These are phyloP conservation scores for Citrullus amarus DNA, from an alignment of 306 rosid genomes.

Conservation along the genomic window DNA sequence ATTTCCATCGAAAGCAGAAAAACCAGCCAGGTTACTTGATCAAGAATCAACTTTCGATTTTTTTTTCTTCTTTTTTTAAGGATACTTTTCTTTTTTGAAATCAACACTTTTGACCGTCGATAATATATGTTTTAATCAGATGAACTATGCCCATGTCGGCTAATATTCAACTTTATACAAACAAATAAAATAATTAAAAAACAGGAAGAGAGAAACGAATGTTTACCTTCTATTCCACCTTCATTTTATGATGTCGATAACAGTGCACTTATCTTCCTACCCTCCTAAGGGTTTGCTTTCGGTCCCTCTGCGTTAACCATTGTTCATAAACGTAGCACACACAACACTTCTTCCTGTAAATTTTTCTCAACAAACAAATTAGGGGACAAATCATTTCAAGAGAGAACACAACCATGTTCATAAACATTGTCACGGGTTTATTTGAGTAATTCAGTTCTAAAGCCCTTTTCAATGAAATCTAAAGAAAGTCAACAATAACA, in stretches of 20 bases:
- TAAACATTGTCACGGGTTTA: neutral
- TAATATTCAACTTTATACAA: neutral
- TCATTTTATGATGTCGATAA: neutral
- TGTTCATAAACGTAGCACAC: neutral
- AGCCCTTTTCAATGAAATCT: neutral
- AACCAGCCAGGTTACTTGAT: neutral
- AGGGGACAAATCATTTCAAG: neutral
- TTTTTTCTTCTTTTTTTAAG: too few relatives aligned
- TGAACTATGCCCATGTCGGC: too few relatives aligned
- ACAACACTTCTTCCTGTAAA: neutral
- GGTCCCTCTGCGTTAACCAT: neutral
- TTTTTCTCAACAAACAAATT: neutral
- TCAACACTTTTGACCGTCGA: too few relatives aligned
- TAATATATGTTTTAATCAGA: too few relatives aligned
- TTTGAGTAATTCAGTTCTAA: neutral
- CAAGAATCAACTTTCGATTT: neutral
- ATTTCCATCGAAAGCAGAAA: neutral
- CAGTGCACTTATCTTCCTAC: neutral
- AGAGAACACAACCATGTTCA: neutral
- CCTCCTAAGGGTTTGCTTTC: neutral
- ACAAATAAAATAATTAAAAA: neutral
- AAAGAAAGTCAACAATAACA: neutral
- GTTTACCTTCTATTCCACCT: neutral
- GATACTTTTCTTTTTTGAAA: too few relatives aligned
- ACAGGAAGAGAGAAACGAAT: neutral